These are phyloP conservation scores for Penicillium italicum DNA, from an alignment of 2,329 filamentous ascomycete genomes.

Conservation along the genomic window DNA sequence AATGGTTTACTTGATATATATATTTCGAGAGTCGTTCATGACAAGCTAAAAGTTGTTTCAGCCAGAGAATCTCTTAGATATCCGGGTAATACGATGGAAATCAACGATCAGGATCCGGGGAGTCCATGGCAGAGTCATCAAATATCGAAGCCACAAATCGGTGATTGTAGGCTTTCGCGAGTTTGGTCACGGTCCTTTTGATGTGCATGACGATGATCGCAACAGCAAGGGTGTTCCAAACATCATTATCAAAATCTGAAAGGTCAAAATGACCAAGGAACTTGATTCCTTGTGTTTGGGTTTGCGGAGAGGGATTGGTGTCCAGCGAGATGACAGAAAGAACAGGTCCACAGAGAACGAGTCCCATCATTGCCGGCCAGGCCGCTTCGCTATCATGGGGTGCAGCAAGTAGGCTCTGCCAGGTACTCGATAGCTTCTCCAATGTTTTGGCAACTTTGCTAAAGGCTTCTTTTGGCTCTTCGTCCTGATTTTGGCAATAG, in stretches of 20 bases:
- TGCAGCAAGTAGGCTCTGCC: slow-evolving; percentile 33
- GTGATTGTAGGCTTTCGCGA: slow-evolving; percentile 36
- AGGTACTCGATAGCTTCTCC: slow-evolving; percentile 41
- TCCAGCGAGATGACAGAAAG: slow-evolving; percentile 53
- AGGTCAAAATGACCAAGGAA: slow-evolving; percentile 54
- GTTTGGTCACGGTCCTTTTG: slow-evolving; percentile 48
- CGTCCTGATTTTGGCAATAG: slow-evolving; percentile 40
- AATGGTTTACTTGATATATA: background rate
- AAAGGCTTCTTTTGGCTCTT: slow-evolving; percentile 42
- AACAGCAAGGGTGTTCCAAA: slow-evolving; percentile 58
- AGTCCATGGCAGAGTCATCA: background rate
- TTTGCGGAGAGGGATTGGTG: slow-evolving; percentile 31
- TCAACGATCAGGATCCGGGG: background rate
- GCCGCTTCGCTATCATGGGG: background rate
- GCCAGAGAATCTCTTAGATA: background rate
- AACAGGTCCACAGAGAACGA: slow-evolving; percentile 53
- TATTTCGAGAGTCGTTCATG: background rate
- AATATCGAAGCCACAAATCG: slow-evolving; percentile 6
- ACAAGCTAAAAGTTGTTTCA: background rate
- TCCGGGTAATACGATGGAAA: background rate
- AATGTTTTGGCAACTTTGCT: slow-evolving; percentile 43
- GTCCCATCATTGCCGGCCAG: slow-evolving; percentile 52
- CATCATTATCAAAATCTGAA: slow-evolving; percentile 51
- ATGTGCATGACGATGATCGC: slow-evolving; percentile 55
- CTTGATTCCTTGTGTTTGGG: background rate